These are phyloP conservation scores for Neopestalotiopsis sp. DNA, from an alignment of 2,329 filamentous ascomycete species.

Conservation along the genomic window DNA sequence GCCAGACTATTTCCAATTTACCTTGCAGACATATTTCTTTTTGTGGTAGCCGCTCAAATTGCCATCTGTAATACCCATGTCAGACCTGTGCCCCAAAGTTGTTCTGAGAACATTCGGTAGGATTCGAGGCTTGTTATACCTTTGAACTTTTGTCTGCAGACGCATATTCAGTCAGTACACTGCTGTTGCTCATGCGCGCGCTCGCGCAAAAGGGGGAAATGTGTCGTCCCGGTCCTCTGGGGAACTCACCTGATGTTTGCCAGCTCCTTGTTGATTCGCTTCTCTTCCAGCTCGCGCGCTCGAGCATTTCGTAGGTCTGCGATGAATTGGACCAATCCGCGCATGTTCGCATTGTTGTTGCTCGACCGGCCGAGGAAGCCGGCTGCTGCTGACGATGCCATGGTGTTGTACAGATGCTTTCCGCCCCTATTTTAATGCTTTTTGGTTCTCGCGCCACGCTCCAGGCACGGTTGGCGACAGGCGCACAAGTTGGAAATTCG, in stretches of 20 bases:
- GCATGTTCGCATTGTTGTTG: slow-evolving; percentile 71
- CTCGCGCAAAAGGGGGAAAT: slow-evolving; percentile 12
- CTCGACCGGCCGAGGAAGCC: slow-evolving; percentile 71
- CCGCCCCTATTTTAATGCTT: slow-evolving; percentile 6
- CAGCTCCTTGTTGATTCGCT: slow-evolving; percentile 98
- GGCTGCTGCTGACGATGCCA: slow-evolving; percentile 58
- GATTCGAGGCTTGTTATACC: slow-evolving; percentile 45
- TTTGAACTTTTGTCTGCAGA: slow-evolving; percentile 87
- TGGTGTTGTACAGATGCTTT: slow-evolving; percentile 36
- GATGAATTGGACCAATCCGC: slow-evolving; percentile 95
- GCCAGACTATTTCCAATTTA: slow-evolving; percentile 36
- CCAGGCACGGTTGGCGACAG: neutral
- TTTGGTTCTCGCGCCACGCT: neutral
- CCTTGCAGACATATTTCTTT: slow-evolving; percentile 99
- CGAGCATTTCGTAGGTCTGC: slow-evolving; percentile 94
- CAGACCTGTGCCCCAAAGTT: slow-evolving; percentile 25
- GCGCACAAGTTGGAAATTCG: neutral
- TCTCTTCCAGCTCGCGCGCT: slow-evolving; percentile 95
- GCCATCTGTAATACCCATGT: slow-evolving; percentile 62
- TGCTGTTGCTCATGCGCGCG: neutral
- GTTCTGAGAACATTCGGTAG: neutral
- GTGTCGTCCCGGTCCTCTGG: slow-evolving; percentile 23
- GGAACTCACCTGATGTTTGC: slow-evolving; percentile 82
- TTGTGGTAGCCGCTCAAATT: slow-evolving; percentile 96
- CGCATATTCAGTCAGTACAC: neutral